Base-by-base conservation (phyloP, 2,329 filamentous ascomycete genomes). In the Cyclaneusma minus region DNA sequence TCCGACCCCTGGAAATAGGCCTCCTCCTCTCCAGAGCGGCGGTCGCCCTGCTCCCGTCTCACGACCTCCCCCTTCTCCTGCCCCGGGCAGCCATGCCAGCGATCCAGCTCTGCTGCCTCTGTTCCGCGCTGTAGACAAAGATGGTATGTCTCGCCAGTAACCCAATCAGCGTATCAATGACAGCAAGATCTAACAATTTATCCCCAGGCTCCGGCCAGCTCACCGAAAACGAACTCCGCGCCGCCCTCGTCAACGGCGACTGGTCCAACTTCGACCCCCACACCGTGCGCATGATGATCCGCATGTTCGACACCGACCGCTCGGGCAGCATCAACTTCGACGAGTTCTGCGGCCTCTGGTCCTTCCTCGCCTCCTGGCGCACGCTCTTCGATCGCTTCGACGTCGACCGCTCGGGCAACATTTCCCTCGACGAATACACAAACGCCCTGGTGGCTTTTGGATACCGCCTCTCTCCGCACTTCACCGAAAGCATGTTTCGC, bases 281-380 rank as follows among this genome's bases (percentile, higher is more conserved):
- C 42, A 98, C 89, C 2, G 85, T 95, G 37, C 78, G 78, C 45
- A 93, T 95, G 82, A 94, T 98, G 85, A 94, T 98, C 40, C 79
- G 85, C 47, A 95, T 98, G 89, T 98, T 98, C 55, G 87, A 95
- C 56, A 81, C 78, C 31, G 81, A 94, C 54, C 77, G 81, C 41
- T 79, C 69, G 35, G 84, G 85, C 27, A 80, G 78, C 9, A 91
- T 98, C 49, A 84, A 79, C 34, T 95, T 93, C 51, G 76, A 89
- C 37, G 89, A 95, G 54, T 98, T 98, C 52, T 91, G 85, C 48
- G 87, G 83, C 11, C 63, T 98, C 13, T 98, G 89, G 89, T 82
- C 80, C 11, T 98, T 95, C 55, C 66, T 98, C 20, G 82, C 83
- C 18, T 83, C 84, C 11, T 98, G 89, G 89, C 73, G 89, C 39